Conservation (phyloP, 805 yeast genomes). For the Wickerhamomyces bovis region DNA sequence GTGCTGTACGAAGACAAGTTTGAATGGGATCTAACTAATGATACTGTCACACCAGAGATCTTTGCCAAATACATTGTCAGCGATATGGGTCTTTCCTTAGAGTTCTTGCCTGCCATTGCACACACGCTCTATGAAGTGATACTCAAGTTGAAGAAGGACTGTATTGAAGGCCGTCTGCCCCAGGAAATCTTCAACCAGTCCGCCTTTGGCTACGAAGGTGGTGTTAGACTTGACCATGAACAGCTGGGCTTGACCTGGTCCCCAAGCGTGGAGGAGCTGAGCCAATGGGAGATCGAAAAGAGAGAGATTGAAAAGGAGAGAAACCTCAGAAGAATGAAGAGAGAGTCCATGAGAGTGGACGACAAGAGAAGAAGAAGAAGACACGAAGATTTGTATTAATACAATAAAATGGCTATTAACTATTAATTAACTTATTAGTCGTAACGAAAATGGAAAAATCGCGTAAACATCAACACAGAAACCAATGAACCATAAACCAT, state of each 20-base stretch:
- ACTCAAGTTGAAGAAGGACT: conserved; percentile 71
- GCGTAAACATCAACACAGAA: neutral
- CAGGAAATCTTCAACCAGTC: conserved; percentile 50
- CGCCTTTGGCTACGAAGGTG: conserved; percentile 56
- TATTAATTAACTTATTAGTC: too few relatives aligned
- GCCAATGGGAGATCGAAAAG: conserved; percentile 90
- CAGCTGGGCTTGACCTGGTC: conserved; percentile 79
- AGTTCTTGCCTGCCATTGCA: conserved; percentile 85
- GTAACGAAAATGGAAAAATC: neutral
- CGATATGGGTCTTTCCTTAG: conserved; percentile 79
- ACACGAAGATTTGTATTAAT: conserved; percentile 39
- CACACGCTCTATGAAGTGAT: conserved; percentile 80
- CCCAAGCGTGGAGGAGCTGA: conserved; percentile 78
- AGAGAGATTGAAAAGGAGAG: conserved; percentile 94
- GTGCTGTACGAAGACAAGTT: conserved; percentile 85
- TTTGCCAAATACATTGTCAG: conserved; percentile 79
- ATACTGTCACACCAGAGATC: conserved; percentile 52
- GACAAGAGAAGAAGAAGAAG: conserved; percentile 44
- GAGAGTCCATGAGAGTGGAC: conserved; percentile 78
- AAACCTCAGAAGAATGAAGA: conserved; percentile 82
- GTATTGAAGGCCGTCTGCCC: conserved; percentile 60
- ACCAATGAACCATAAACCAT: neutral
- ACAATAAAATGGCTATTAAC: too few relatives aligned
- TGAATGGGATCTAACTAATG: conserved; percentile 79
- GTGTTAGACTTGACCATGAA: conserved; percentile 68